Base-by-base conservation (phyloP, 495 filamentous ascomycete species). In the Aspergillus baeticus region DNA sequence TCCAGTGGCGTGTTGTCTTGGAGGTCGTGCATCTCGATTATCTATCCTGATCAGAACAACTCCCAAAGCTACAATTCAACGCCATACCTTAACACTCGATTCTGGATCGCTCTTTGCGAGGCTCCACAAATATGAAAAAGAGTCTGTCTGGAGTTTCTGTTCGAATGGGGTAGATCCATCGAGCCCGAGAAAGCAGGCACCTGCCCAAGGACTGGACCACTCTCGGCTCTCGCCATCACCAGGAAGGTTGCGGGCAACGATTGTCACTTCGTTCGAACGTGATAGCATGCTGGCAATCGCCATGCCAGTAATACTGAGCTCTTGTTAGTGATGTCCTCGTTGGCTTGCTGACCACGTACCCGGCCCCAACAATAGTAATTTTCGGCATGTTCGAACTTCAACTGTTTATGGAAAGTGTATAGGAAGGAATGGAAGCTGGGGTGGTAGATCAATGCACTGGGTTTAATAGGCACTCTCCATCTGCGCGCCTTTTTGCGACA, bases 241-340 rank as follows among this genome's bases (percentile, higher is more conserved):
- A 18, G 56, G 46, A 57, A 71, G n/a, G 81, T 89, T 35, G 64
- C 87, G 1, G 34, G 69, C 23, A 68, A 88, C n/a, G 58, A 57
- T 13, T 71, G 76, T 55, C 61, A 75, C 35, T 65, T 54, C 38
- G 39, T 36, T 22, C 15, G 23, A 18, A 13, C 34, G 23, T 7
- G 56, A 51, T 14, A 56, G 23, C 23, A 38, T 34, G 31, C 43
- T 56, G 43, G 54, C 54, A 34, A 56, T 49, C 7, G 43, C 44
- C 54, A 56, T 48, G 18, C 54, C 54, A 15, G 54, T 56, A 33
- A 56, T 49, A 14, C 54, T 56, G 10, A 6, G 21, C 22, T 8
- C 10, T 18, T 8, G n/a, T 36, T 45, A 35, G 17, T 18, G 14
- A n/a, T 8, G 17, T 6, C 0, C 5, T 11, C 2, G n/a, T 20